Percentiles rank a stretch among this genome's conserved stretches.
phyloP scores from a whole-genome alignment of 306 rosid species.

The Quercus ilex region DNA sequence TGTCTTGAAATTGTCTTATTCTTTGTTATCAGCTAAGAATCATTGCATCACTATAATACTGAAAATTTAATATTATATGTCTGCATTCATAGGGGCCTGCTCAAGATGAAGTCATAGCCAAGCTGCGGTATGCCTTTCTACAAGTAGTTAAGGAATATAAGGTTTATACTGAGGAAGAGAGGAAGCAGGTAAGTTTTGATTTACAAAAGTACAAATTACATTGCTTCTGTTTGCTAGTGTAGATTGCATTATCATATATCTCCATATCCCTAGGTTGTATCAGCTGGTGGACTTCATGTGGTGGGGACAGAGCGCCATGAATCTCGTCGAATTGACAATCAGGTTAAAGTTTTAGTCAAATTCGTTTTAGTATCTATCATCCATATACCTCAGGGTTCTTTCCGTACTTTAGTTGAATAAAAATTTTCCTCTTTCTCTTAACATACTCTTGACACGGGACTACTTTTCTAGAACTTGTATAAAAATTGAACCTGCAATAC shows the following conservation, averaged over 20 bases:
- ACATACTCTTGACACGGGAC: conserved; percentile 1
- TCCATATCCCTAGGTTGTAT: conserved; percentile 63
- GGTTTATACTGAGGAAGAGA: conserved; percentile 84
- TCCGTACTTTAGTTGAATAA: not conserved
- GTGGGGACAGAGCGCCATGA: conserved; percentile 97
- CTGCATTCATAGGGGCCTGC: conserved; percentile 74
- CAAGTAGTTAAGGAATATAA: conserved; percentile 81
- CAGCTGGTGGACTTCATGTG: conserved; percentile 96
- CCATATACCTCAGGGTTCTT: conserved; percentile 2
- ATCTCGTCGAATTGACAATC: conserved; percentile 92
- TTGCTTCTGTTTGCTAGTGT: conserved; percentile 13
- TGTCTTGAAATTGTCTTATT: conserved; percentile 1
- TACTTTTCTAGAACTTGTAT: conserved; percentile 11
- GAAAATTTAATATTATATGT: conserved; percentile 4
- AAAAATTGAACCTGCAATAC: conserved; percentile 20
- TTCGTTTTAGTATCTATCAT: not conserved
- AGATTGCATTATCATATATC: conserved; percentile 18
- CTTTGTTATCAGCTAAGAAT: conserved; percentile 11
- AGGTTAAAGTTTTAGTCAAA: conserved; percentile 48
- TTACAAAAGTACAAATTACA: conserved; percentile 11
- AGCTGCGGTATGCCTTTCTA: conserved; percentile 70
- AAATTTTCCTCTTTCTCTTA: conserved; percentile 12
- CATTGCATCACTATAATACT: not conserved
- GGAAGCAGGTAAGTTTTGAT: conserved; percentile 59
- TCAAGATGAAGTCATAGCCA: conserved; percentile 78